phyloP scores from a whole-genome alignment of 352 stramenopile genomes.

The Phytophthora pisi region DNA sequence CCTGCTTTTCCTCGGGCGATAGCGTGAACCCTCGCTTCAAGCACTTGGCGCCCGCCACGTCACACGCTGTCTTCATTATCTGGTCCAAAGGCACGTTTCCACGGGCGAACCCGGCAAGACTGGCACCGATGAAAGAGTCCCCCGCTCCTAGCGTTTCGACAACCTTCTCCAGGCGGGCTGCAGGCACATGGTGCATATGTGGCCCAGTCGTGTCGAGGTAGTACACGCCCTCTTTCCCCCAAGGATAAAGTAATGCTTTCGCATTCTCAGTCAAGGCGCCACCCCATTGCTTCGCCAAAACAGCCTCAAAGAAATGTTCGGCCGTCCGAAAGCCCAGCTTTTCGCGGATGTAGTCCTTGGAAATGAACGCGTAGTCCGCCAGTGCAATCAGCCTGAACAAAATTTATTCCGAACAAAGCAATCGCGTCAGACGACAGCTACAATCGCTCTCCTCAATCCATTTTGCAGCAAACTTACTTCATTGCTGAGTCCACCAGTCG shows the following conservation, averaged over 20 bases:
- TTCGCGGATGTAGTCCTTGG: constrained; percentile 73
- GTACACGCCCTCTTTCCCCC: constrained; percentile 63
- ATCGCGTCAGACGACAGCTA: not conserved
- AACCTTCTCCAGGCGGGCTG: constrained; percentile 33
- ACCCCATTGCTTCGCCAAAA: constrained; percentile 18
- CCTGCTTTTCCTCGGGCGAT: not conserved
- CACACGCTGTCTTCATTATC: constrained; percentile 44
- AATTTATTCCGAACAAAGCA: not conserved
- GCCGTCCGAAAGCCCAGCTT: constrained; percentile 51
- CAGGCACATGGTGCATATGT: constrained; percentile 32
- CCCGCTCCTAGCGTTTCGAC: constrained; percentile 73
- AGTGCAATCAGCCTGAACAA: constrained; percentile 39
- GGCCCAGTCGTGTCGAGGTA: constrained; percentile 35
- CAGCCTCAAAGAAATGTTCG: constrained; percentile 40
- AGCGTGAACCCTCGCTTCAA: constrained; percentile 52
- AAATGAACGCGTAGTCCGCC: constrained; percentile 57
- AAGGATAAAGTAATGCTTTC: constrained; percentile 61
- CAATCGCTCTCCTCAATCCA: not conserved
- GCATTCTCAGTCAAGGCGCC: constrained; percentile 12
- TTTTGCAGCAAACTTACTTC: constrained; percentile 33
- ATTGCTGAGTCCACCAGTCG: constrained; percentile 50
- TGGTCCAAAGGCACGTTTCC: constrained; percentile 22
- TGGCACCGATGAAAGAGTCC: constrained; percentile 71
- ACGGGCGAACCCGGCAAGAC: constrained; percentile 46
- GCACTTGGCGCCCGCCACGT: constrained; percentile 64